These are phyloP conservation scores for Chlamydomonas sp. DNA, from an alignment of 139 green algal genomes.

Conservation along the genomic window DNA sequence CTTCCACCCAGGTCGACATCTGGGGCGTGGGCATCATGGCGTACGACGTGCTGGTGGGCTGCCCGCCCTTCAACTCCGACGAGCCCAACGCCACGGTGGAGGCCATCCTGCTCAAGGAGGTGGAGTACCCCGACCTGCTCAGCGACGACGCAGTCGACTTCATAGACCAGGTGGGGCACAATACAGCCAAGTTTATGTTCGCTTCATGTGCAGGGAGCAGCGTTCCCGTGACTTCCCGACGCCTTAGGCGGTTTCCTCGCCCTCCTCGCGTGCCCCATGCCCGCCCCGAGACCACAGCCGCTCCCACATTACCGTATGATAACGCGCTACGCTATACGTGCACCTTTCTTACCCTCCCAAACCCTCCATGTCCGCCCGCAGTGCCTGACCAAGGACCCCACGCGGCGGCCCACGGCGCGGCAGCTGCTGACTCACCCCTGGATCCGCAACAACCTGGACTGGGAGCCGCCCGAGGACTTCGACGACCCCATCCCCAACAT, in stretches of 20 bases:
- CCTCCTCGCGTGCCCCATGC: not conserved
- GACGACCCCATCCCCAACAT: constrained; percentile 48
- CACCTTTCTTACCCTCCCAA: not conserved
- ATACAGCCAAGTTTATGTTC: too few relatives aligned
- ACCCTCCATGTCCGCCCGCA: constrained; percentile 69
- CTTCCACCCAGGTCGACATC: constrained; percentile 35
- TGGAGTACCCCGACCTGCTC: constrained; percentile 44
- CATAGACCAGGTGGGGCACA: constrained; percentile 35
- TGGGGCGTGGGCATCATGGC: constrained; percentile 59
- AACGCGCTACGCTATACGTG: too few relatives aligned
- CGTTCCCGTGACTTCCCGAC: not conserved
- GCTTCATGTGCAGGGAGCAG: too few relatives aligned
- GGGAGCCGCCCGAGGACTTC: constrained; percentile 44
- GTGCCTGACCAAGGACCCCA: constrained; percentile 80
- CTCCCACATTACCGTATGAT: not conserved
- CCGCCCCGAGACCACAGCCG: not conserved
- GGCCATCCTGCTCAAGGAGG: constrained; percentile 40
- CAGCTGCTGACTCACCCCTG: constrained; percentile 78
- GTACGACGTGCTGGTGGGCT: constrained; percentile 66
- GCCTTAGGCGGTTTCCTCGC: not conserved
- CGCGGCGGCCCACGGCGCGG: constrained; percentile 65
- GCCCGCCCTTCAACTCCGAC: constrained; percentile 58
- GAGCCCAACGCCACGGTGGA: constrained; percentile 46
- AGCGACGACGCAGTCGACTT: constrained; percentile 44
- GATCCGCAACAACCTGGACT: constrained; percentile 53